Conservation (phyloP, 2,329 filamentous ascomycete genomes). For the Aspergillus hortae region DNA sequence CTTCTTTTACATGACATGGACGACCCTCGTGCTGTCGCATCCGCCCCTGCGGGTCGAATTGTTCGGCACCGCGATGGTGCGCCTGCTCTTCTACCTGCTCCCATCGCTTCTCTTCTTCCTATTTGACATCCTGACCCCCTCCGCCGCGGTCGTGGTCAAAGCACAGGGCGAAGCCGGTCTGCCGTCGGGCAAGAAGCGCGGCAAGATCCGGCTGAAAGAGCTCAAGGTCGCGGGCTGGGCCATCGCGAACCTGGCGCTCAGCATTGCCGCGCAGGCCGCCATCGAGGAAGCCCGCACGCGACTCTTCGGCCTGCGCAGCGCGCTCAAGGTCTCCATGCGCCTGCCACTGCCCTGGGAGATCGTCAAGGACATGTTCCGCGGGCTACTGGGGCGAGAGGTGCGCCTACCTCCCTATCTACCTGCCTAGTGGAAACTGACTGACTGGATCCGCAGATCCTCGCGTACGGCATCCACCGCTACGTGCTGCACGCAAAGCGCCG, state of each 20-base stretch:
- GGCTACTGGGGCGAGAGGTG: constrained; percentile 57
- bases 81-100: constrained; percentile 66
- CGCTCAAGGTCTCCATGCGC: constrained; percentile 55
- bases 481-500: constrained; percentile 61
- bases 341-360: constrained; percentile 63
- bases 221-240: constrained; percentile 53
- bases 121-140: constrained; percentile 69
- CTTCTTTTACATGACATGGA: constrained; percentile 91
- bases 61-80: constrained; percentile 64
- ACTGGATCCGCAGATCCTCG: constrained; percentile 19
- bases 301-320: constrained; percentile 51
- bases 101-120: constrained; percentile 70
- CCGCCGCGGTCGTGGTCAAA: constrained; percentile 66
- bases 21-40: constrained; percentile 74
- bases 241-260: constrained; percentile 53
- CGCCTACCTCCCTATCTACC: constrained; percentile 10
- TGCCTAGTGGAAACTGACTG: not conserved
- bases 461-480: constrained; percentile 70
- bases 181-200: constrained; percentile 38
- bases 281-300: constrained; percentile 56
- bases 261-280: constrained; percentile 51
- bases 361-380: constrained; percentile 51
- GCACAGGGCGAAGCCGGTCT: constrained; percentile 55
- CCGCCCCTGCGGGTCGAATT: constrained; percentile 72
- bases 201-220: constrained; percentile 39